A percentile compares a stretch with the other conserved stretches of the same genome.
phyloP scores from a whole-genome alignment of 768 basidiomycete species.

The Galerina sulciceps region DNA sequence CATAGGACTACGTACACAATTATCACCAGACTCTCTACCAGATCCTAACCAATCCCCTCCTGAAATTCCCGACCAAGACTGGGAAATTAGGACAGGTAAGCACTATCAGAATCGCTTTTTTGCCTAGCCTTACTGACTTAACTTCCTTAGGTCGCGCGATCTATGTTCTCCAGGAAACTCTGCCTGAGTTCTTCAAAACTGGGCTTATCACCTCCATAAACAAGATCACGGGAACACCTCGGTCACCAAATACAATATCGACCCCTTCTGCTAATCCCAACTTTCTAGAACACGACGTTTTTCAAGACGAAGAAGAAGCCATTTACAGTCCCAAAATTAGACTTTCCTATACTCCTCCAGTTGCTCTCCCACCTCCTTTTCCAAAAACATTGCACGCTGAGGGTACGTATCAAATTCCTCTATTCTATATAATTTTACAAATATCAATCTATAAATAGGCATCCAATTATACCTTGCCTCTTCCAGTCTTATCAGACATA shows the following conservation, averaged over 20 bases:
- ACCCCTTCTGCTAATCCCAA: constrained; percentile 33
- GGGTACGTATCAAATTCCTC: constrained; percentile 47
- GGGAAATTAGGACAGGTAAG: constrained; percentile 78
- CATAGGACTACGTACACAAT: constrained; percentile 38
- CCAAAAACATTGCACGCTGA: constrained; percentile 72
- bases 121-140: background rate
- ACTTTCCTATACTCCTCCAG: constrained; percentile 72
- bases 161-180: constrained; percentile 66
- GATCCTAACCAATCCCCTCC: constrained; percentile 26
- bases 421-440: too few species aligned
- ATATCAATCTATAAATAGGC: constrained; percentile 42
- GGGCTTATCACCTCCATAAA: constrained; percentile 67
- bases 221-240: constrained; percentile 44
- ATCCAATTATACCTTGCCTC: constrained; percentile 73
- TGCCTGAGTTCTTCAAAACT: constrained; percentile 71
- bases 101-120: background rate
- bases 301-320: constrained; percentile 42
- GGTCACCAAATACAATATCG: constrained; percentile 21
- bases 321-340: constrained; percentile 70
- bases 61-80: constrained; percentile 69
- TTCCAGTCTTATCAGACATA: constrained; percentile 70
- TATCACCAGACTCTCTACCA: constrained; percentile 38
- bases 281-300: constrained; percentile 28
- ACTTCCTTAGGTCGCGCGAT: constrained; percentile 65
- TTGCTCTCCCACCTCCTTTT: constrained; percentile 67